phyloP scores from a whole-genome alignment of 2,329 filamentous ascomycete genomes.

The Chaetomiaceae sp. region DNA sequence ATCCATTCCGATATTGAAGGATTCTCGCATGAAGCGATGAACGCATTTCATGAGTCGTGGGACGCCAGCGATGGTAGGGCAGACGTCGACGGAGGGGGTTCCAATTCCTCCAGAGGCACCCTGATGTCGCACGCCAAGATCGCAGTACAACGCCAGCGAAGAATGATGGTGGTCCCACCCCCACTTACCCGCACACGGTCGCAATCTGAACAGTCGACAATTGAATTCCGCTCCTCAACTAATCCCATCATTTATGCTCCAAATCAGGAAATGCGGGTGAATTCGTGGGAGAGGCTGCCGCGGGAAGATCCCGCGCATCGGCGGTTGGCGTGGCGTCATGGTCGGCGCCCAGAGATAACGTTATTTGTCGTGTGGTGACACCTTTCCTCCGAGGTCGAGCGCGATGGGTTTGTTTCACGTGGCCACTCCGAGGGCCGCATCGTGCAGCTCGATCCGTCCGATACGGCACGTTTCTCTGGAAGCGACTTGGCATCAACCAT shows the following conservation, averaged over 20 bases:
- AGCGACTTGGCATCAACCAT: conserved; percentile 1
- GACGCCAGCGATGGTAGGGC: neutral
- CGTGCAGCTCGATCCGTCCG: conserved; percentile 5
- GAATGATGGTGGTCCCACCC: neutral
- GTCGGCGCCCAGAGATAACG: too few species aligned
- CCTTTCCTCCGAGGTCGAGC: neutral
- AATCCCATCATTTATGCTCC: too few species aligned
- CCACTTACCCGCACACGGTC: too few species aligned
- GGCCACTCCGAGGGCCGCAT: neutral
- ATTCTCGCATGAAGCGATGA: neutral
- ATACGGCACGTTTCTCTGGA: conserved; percentile 2
- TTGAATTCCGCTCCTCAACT: too few species aligned
- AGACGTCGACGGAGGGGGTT: neutral
- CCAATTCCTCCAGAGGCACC: neutral
- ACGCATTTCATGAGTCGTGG: too few species aligned
- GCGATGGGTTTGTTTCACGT: neutral
- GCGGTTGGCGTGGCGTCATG: too few species aligned
- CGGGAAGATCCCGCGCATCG: neutral
- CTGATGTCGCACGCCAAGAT: neutral
- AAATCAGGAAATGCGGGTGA: neutral
- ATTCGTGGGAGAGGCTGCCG: neutral
- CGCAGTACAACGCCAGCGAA: neutral
- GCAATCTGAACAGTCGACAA: too few species aligned
- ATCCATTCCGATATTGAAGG: too few species aligned
- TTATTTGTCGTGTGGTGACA: too few species aligned